Percentiles rank a stretch among this genome's conserved stretches.
These are phyloP conservation scores for Syzygium syzygioides DNA, from an alignment of 441 rosid genomes.

Conservation along the genomic window DNA sequence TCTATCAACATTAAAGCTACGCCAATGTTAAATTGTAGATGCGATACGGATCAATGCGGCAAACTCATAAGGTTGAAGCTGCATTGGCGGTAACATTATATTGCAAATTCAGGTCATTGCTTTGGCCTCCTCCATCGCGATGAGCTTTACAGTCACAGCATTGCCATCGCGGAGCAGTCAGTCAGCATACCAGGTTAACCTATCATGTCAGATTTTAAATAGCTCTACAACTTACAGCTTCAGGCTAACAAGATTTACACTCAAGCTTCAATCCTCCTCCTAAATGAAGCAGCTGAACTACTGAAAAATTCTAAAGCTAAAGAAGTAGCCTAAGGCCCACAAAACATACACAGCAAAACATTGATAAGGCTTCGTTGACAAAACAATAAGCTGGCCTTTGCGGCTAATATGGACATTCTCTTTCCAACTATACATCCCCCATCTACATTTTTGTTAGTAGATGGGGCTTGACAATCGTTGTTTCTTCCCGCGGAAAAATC, in stretches of 20 bases:
- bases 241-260: not conserved
- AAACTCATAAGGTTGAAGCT: not conserved
- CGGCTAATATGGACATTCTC: not conserved
- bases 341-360: not conserved
- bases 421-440: not conserved
- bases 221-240: not conserved
- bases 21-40: not conserved
- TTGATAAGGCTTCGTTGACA: not conserved
- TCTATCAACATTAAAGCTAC: not conserved
- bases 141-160: not conserved
- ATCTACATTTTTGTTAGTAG: not conserved
- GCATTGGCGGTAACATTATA: not conserved
- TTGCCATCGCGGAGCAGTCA: not conserved
- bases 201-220: not conserved
- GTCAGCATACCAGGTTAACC: not conserved
- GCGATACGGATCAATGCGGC: not conserved
- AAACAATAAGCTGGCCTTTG: not conserved
- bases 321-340: not conserved
- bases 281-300: not conserved
- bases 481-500: not conserved
- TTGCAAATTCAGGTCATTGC: not conserved
- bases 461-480: not conserved
- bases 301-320: not conserved
- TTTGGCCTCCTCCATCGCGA: not conserved
- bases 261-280: not conserved